Percentiles rank a stretch among this genome's conserved stretches.
These are phyloP conservation scores for Colletotrichum lini DNA, from an alignment of 2,329 filamentous ascomycete species.

Conservation along the genomic window DNA sequence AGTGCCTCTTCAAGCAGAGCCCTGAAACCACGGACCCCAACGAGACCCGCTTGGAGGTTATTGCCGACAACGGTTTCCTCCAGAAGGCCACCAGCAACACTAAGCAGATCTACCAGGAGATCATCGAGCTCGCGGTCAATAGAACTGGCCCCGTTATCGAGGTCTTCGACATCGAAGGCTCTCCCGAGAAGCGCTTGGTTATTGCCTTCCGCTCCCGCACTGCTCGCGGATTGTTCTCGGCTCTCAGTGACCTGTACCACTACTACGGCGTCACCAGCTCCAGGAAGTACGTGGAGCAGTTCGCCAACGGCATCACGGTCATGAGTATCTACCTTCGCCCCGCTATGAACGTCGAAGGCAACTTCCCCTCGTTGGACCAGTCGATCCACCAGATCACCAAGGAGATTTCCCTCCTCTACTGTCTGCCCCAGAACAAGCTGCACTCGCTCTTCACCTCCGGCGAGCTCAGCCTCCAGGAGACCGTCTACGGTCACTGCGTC, in stretches of 20 bases:
- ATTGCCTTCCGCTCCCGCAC: conserved; percentile 95
- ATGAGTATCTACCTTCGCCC: conserved; percentile 96
- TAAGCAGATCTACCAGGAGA: conserved; percentile 94
- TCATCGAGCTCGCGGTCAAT: conserved; percentile 87
- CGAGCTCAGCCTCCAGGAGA: conserved; percentile 92
- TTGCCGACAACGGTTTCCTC: conserved; percentile 93
- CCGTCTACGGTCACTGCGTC: conserved; percentile 96
- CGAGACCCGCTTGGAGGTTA: conserved; percentile 91
- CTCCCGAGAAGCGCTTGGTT: conserved; percentile 92
- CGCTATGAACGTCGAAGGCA: conserved; percentile 69
- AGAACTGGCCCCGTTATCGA: conserved; percentile 96
- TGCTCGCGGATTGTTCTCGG: conserved; percentile 93
- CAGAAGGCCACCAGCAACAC: conserved; percentile 97
- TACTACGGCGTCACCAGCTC: conserved; percentile 98
- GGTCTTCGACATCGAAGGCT: conserved; percentile 94
- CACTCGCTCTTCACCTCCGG: conserved; percentile 90
- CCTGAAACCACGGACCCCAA: conserved; percentile 78
- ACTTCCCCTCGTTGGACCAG: conserved; percentile 86
- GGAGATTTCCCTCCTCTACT: conserved; percentile 97
- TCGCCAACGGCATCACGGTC: conserved; percentile 97
- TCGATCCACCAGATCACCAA: conserved; percentile 99
- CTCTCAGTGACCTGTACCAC: conserved; percentile 95
- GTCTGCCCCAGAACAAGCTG: conserved; percentile 97
- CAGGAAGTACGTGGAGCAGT: conserved; percentile 98
- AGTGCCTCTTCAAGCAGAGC: conserved; percentile 87